Evolutionary conservation across 1,284 basidiomycete genomes (phyloP), one percentile per base, ranked within the genome.

Genomic region (Taiwanofungus camphoratus): DNA sequence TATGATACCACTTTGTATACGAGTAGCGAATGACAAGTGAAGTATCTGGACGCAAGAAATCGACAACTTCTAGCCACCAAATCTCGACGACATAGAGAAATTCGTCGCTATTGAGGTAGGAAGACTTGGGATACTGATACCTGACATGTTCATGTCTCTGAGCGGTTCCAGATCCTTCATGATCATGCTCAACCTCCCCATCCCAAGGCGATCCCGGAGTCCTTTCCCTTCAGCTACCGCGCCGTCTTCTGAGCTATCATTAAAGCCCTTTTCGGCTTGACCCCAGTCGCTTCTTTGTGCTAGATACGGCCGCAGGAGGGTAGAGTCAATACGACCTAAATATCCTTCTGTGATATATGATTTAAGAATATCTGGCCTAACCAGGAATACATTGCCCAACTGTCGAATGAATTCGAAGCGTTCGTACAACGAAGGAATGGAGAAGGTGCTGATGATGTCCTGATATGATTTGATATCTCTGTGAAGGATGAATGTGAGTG

Each of bases 341-440:
- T 92, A 90, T 41, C 85, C 86, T 57, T 95, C 93, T 3, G 86
- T 87, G 63, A 96, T 89, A 67, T 94, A 97, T 1, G 91, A 89
- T 52, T 88, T 89, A 51, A 97, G 76, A 45, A 92, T 91, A 50
- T 95, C 91, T 4, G 93, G 92, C 48, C 85, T 86, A 35, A 97
- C 89, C 53, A 97, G 85, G 74, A 98, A 99, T 45, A 95, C 78
- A 60, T 98, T 96, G 55, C 96, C 96, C 1, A 99, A 82, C 64
- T 99, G 94, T 35, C 95, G 87, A 52, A 99, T 85, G 74, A 99
- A 98, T 61, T 99, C 96, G 69, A 96, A 99, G 15, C 96, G 91
- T 63, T 98, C 95, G 49, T 86, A 82, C 3, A 99, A 73, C 2
- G 88, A 76, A 1, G 89, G 76, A 32, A 96, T 84, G 23, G 76